phyloP scores from a whole-genome alignment of 2,329 filamentous ascomycete species.

The Penicillium sp. region DNA sequence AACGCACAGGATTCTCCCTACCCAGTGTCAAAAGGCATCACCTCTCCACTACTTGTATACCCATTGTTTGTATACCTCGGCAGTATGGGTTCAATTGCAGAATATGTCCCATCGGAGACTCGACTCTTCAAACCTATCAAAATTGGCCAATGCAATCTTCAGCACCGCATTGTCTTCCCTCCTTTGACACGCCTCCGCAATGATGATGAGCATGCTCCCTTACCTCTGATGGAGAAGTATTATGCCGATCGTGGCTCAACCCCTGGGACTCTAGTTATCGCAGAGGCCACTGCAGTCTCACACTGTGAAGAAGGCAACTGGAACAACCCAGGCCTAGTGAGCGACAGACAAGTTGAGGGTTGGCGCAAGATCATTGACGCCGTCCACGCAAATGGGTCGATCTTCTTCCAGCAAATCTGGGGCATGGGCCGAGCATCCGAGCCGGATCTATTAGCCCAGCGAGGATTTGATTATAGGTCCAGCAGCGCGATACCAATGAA shows the following conservation, averaged over 20 bases:
- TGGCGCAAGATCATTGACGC: background rate
- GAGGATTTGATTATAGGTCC: background rate
- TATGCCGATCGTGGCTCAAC: constrained; percentile 54
- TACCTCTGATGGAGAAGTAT: background rate
- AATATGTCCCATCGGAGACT: too few relatives aligned
- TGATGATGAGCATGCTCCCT: background rate
- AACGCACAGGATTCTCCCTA: too few relatives aligned
- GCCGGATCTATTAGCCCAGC: background rate
- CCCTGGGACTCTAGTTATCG: constrained; percentile 60
- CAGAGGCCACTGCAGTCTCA: constrained; percentile 59
- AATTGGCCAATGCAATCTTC: background rate
- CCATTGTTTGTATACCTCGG: too few relatives aligned
- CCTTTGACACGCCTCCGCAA: background rate
- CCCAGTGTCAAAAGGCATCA: too few relatives aligned
- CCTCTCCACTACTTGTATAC: too few relatives aligned
- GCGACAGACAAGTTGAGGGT: background rate
- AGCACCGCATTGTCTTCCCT: background rate
- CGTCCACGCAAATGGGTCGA: background rate
- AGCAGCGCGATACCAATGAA: background rate
- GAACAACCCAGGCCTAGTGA: background rate
- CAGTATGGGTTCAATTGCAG: too few relatives aligned
- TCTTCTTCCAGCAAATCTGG: background rate
- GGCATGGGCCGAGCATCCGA: background rate
- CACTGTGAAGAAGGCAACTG: constrained; percentile 49
- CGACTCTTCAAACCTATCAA: background rate